Base-by-base conservation (phyloP, 805 yeast genomes). In the Candida caryicola region DNA sequence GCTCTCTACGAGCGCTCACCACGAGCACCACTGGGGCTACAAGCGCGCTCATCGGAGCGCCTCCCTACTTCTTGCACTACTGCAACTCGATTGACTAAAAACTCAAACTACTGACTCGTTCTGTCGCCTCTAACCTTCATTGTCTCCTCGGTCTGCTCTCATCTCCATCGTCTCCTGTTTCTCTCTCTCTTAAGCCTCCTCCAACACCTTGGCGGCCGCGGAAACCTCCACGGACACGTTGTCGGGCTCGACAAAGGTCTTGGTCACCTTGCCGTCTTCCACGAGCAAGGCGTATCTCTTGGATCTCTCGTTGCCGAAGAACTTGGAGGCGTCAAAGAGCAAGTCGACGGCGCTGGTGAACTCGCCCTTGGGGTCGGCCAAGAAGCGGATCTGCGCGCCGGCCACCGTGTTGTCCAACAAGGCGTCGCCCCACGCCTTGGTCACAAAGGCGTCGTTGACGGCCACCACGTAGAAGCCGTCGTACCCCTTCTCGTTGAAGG, bases 401-500 rank as follows among this genome's bases (percentile, higher is more conserved):
- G 47, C 50, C 13, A 47, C 49, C 6, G 39, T 39, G 14, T 48
- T 47, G 33, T 51, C 55, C 18, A 59, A 46, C 27, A 64, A 50
- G 2, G 33, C 17, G 39, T 79, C 74, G 31, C 76, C 78, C 95
- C 95, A 89, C 0, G 93, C 90, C 50, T 77, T 75, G 54, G 81
- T 77, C 34, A 88, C 96, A 60, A 89, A 89, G 2, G 93, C 76
- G 57, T 89, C 96, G 61, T 89, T 89, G 34, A 86, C 95, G 14
- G 93, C 73, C 25, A 89, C 77, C 30, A 89, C 77, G 51, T 72
- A 79, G 36, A 88, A 60, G 32, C 77, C 63, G 17, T 64, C 51
- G 62, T 77, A 71, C n/a, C 95, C 95, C 62, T 83, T 82, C 19
- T 69, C 70, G 44, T 74, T 66, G 54, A 88, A 76, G 23, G 73